Evolutionary conservation across 768 basidiomycete genomes (phyloP), one percentile per base, ranked within the genome.

Genomic region (Suillus americanus): DNA sequence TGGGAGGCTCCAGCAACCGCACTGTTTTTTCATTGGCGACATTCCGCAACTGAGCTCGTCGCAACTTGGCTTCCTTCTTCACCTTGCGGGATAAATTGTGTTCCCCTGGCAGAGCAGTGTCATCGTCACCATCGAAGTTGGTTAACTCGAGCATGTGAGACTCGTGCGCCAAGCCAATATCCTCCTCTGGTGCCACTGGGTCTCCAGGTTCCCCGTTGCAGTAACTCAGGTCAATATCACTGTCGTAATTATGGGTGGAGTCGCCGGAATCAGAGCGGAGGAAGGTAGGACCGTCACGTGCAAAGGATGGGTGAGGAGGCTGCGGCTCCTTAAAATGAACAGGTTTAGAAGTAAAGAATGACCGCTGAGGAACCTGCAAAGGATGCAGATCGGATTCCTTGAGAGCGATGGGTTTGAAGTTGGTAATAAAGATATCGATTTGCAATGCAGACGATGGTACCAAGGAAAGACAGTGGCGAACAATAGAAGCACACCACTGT

Each of bases 51-150:
- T 75, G 74, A 18, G 82, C 79, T 46, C 91, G 81, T 9, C 85
- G 79, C n/a, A 85, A 66, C 68, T 81, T 85, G 16, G 90, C 90
- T 70, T 88, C 85, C 71, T 85, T 85, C 72, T 81, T 82, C 38
- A 93, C 75, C 37, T 74, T 76, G 35, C 76, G 72, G 60, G 82
- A 87, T 30, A 93, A 77, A 65, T 77, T 74, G 10, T 71, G 78
- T 68, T 92, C 90, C 9, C 84, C 88, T 2, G 85, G 86, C 23
- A 85, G 73, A 18, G 79, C 75, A 16, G 82, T 77, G 65, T 90
- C 86, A 50, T 88, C 79, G 66, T 94, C 91, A 30, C 90, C 91
- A 65, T 92, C 89, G 70, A 91, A 94, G 70, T 91, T 89, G 5
- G 90, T 90, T 64, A 89, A 76, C 67, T 92, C 89, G 5, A 89